Percentiles rank a stretch among this genome's conserved stretches.
phyloP scores from a whole-genome alignment of 2,329 filamentous ascomycete genomes.

The Passalora sequoiae region DNA sequence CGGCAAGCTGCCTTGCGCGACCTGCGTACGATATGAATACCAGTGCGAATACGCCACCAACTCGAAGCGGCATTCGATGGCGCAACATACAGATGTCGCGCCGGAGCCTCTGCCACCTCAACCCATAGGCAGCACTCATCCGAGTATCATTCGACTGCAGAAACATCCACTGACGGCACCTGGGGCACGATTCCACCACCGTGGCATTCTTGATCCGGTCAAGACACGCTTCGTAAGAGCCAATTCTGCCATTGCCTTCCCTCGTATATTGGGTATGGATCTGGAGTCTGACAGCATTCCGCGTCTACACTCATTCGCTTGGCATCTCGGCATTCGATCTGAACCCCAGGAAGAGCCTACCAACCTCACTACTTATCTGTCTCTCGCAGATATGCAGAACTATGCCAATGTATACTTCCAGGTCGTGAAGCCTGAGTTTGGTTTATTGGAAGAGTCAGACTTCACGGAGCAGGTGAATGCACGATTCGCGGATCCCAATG shows the following conservation, averaged over 20 bases:
- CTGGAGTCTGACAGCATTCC: conserved; percentile 52
- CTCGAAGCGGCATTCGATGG: conserved; percentile 26
- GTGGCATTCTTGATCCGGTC: conserved; percentile 33
- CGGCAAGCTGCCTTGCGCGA: conserved; percentile 31
- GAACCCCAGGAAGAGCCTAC: conserved; percentile 25
- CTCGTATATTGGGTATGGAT: conserved; percentile 49
- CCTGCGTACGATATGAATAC: conserved; percentile 35
- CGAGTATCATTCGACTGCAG: conserved; percentile 31
- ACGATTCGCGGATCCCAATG: conserved; percentile 25
- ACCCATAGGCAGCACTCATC: conserved; percentile 21
- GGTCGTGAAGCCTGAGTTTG: conserved; percentile 50
- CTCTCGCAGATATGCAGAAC: conserved; percentile 29
- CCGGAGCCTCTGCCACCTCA: conserved; percentile 22
- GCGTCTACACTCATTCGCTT: conserved; percentile 50
- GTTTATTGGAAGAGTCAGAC: conserved; percentile 41
- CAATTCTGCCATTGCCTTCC: conserved; percentile 49
- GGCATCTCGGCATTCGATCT: conserved; percentile 44
- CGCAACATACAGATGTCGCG: conserved; percentile 24
- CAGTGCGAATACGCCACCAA: conserved; percentile 32
- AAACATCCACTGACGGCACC: conserved; percentile 33
- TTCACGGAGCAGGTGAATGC: conserved; percentile 29
- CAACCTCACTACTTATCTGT: conserved; percentile 27
- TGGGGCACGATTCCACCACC: conserved; percentile 33
- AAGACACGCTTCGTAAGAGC: conserved; percentile 34
- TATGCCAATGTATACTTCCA: conserved; percentile 46